A percentile compares a stretch with the other conserved stretches of the same genome.
These are phyloP conservation scores for Sporothrix curviconia DNA, from an alignment of 2,329 filamentous ascomycete species.

Conservation along the genomic window DNA sequence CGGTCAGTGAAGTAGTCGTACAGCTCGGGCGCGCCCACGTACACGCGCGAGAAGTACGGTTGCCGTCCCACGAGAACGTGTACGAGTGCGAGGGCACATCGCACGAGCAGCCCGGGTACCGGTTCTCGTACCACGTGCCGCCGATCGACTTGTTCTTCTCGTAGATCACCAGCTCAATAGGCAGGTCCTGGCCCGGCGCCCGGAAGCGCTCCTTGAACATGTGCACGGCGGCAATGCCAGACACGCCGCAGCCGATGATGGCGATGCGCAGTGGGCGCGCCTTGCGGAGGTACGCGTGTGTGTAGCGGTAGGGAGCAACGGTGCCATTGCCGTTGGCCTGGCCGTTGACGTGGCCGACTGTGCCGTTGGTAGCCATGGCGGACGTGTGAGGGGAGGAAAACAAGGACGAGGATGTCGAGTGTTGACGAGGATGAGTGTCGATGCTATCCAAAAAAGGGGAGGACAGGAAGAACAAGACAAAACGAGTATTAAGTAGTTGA, in stretches of 20 bases:
- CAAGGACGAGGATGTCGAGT: background rate
- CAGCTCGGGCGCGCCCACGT: constrained; percentile 22
- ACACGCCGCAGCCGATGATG: background rate
- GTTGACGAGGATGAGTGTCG: background rate
- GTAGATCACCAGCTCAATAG: constrained; percentile 49
- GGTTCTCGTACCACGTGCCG: constrained; percentile 54
- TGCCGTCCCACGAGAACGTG: constrained; percentile 52
- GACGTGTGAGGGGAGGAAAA: background rate
- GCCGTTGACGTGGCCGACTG: background rate
- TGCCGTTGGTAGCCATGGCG: background rate
- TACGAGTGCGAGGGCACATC: constrained; percentile 55
- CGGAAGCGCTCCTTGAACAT: background rate
- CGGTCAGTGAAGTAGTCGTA: constrained; percentile 28
- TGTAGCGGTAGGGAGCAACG: background rate
- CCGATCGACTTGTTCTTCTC: constrained; percentile 50
- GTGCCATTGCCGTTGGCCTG: too few species aligned
- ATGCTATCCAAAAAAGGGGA: background rate
- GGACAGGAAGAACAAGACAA: background rate
- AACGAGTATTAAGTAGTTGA: background rate
- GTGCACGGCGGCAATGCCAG: background rate
- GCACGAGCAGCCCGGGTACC: constrained; percentile 50
- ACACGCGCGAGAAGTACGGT: constrained; percentile 28
- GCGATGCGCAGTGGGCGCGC: background rate
- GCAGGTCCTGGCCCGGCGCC: background rate
- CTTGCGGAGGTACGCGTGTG: background rate